Percentiles rank a stretch among this genome's conserved stretches.
These are phyloP conservation scores for Lactifluus echinatus DNA, from an alignment of 768 basidiomycete genomes.

Conservation along the genomic window DNA sequence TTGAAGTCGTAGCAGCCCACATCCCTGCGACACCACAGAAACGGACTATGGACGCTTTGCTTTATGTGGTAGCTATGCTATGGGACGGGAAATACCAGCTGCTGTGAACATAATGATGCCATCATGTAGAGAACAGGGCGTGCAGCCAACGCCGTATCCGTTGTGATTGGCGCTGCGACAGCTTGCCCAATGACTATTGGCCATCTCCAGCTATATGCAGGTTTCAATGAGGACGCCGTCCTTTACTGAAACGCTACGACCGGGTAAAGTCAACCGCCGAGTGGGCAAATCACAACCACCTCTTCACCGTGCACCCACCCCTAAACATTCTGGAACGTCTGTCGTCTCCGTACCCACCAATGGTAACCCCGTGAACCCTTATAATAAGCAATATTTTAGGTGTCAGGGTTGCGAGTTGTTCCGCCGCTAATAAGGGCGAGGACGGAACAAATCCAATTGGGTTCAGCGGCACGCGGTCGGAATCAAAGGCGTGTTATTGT, in stretches of 20 bases:
- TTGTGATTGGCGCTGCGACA: conserved; percentile 13
- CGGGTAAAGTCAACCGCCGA: conserved; percentile 50
- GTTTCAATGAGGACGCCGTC: conserved; percentile 16
- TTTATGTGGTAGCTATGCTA: conserved; percentile 4
- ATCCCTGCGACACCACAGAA: background rate
- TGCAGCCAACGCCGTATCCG: conserved; percentile 2
- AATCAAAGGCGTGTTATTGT: conserved; percentile 52
- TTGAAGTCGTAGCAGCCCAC: background rate
- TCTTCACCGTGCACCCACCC: conserved; percentile 71
- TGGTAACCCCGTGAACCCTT: conserved; percentile 47
- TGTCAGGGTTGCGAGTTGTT: conserved; percentile 46
- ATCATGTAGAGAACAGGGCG: background rate
- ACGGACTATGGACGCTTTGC: background rate
- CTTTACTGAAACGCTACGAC: conserved; percentile 8
- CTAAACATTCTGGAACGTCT: conserved; percentile 46
- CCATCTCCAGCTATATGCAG: conserved; percentile 5
- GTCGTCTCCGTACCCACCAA: conserved; percentile 80
- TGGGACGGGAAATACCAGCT: background rate
- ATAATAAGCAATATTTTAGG: conserved; percentile 39
- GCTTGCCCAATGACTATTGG: background rate
- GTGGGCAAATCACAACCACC: conserved; percentile 73
- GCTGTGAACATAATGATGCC: background rate
- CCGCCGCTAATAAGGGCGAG: conserved; percentile 38
- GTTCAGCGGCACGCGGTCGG: conserved; percentile 43
- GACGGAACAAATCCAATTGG: conserved; percentile 37